Evolutionary conservation across 148 eudicot genomes (phyloP).

Genomic region (Fagopyrum tataricum): DNA sequence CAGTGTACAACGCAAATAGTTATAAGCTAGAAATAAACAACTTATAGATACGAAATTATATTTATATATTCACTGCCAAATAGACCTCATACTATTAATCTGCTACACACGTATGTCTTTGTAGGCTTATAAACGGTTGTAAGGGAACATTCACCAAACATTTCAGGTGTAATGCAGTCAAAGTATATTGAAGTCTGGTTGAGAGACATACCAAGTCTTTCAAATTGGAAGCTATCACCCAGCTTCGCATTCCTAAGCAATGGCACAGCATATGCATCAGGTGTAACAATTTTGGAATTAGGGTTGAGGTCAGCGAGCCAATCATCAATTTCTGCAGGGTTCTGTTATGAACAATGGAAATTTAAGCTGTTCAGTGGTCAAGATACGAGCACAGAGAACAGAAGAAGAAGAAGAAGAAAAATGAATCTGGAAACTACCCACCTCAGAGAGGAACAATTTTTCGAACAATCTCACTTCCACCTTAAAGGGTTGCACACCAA

Average conservation of each 20-base stretch:
- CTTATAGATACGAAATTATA: too few species aligned
- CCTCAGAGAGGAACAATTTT: constrained; percentile 81
- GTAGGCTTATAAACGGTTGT: too few species aligned
- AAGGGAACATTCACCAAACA: too few species aligned
- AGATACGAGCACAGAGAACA: not conserved
- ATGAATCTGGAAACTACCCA: constrained; percentile 19
- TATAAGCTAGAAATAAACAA: too few species aligned
- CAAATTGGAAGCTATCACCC: constrained; percentile 87
- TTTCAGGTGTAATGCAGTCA: too few species aligned
- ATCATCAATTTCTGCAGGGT: constrained; percentile 81
- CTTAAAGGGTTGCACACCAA: constrained; percentile 75
- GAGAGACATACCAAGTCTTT: constrained; percentile 64
- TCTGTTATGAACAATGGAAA: constrained; percentile 31
- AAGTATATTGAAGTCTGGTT: not conserved
- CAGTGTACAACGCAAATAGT: too few species aligned
- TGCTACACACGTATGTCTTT: too few species aligned
- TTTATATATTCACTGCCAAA: too few species aligned
- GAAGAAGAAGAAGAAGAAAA: constrained; percentile 6
- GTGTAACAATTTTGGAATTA: constrained; percentile 61
- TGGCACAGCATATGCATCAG: constrained; percentile 65
- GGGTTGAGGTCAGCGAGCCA: constrained; percentile 87
- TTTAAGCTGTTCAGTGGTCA: not conserved
- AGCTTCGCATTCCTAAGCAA: constrained; percentile 42
- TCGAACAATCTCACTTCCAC: constrained; percentile 94
- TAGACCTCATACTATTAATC: too few species aligned